Conservation (phyloP, 805 yeast genomes). For the Hanseniaspora meyeri region DNA sequence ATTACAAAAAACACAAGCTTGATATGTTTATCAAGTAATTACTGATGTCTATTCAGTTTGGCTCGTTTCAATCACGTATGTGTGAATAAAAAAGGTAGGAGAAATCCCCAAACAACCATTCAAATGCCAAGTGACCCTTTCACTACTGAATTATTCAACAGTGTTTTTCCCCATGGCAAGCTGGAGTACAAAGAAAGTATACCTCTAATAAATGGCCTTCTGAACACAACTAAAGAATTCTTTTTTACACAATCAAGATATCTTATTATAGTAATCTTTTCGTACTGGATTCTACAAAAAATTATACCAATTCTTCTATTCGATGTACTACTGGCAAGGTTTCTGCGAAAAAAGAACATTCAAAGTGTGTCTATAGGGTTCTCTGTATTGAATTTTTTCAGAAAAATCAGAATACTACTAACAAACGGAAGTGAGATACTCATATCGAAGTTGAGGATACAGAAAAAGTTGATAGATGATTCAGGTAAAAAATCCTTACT, state of each 20-base stretch:
- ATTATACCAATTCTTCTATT: conserved; percentile 1
- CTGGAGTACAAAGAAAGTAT: background rate
- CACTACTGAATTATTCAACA: background rate
- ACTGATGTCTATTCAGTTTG: no score
- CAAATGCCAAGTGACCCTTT: background rate
- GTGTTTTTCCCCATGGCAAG: background rate
- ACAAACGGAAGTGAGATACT: background rate
- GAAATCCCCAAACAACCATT: no score
- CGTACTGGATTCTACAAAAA: conserved; percentile 1
- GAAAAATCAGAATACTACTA: background rate
- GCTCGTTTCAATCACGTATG: no score
- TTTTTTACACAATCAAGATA: background rate
- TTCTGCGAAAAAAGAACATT: background rate
- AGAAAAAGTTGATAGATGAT: conserved; percentile 9
- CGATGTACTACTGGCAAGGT: background rate
- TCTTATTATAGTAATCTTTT: background rate
- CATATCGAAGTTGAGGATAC: conserved; percentile 7
- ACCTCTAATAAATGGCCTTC: background rate
- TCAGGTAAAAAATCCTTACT: conserved; percentile 2
- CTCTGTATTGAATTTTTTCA: background rate
- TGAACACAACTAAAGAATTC: background rate
- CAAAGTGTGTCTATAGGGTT: background rate
- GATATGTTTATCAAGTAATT: no score
- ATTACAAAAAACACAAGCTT: no score
- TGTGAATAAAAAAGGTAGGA: no score